phyloP scores from a whole-genome alignment of 2,329 filamentous ascomycete species.

The Penicillium nordicum region DNA sequence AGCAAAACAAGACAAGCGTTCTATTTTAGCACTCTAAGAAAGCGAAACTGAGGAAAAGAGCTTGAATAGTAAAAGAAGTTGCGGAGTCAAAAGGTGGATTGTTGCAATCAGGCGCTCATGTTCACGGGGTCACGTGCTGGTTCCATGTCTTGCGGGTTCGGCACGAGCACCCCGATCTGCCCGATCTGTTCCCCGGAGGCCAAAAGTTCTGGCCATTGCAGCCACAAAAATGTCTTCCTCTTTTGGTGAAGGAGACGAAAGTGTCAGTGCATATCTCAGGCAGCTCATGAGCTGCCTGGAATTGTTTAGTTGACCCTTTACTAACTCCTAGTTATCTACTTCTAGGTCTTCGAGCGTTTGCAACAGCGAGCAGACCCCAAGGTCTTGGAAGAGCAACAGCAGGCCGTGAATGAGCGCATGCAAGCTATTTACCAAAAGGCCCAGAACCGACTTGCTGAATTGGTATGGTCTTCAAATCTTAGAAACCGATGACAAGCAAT shows the following conservation, averaged over 20 bases:
- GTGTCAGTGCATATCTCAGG: conserved; percentile 25
- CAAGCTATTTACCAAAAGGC: conserved; percentile 59
- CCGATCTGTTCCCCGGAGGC: conserved; percentile 15
- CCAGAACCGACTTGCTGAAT: conserved; percentile 60
- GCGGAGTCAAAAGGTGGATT: neutral
- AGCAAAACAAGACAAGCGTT: neutral
- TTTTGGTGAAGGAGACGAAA: conserved; percentile 42
- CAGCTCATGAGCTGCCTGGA: neutral
- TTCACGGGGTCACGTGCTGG: conserved; percentile 12
- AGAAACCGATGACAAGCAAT: neutral
- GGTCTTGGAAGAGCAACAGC: conserved; percentile 57
- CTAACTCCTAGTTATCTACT: conserved; percentile 4
- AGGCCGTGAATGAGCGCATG: conserved; percentile 58
- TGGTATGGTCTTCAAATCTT: conserved; percentile 49
- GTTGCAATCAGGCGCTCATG: conserved; percentile 19
- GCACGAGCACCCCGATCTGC: conserved; percentile 14
- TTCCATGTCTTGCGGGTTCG: conserved; percentile 17
- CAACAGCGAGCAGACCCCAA: conserved; percentile 56
- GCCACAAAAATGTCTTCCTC: conserved; percentile 44
- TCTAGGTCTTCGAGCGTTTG: conserved; percentile 36
- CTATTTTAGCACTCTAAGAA: neutral
- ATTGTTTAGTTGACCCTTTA: conserved; percentile 4
- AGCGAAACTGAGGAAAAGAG: neutral
- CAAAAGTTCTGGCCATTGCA: conserved; percentile 30
- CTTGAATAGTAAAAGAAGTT: neutral